Conservation (phyloP, 306 rosid species). For the Medicago arabica region DNA sequence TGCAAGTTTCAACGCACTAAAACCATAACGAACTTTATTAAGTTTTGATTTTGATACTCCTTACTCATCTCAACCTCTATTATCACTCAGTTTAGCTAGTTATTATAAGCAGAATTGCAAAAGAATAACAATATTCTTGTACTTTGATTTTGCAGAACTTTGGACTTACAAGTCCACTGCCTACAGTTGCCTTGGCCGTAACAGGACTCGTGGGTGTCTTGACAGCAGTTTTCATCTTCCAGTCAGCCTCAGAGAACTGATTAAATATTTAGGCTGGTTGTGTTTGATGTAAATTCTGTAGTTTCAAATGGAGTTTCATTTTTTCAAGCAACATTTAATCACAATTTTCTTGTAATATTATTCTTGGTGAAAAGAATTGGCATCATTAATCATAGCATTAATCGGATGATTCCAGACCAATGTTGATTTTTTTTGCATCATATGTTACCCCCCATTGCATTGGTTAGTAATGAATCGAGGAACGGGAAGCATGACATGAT, state of each 20-base stretch:
- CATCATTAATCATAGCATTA: constrained; percentile 35
- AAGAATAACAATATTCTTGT: constrained; percentile 20
- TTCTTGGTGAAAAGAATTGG: constrained; percentile 33
- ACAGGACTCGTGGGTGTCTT: constrained; percentile 86
- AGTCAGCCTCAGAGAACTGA: constrained; percentile 84
- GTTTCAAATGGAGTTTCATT: constrained; percentile 22
- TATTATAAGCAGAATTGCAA: constrained; percentile 19
- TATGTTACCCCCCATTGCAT: not conserved
- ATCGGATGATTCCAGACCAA: not conserved
- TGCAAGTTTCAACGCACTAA: constrained; percentile 25
- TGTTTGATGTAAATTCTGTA: constrained; percentile 47
- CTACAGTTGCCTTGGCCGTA: constrained; percentile 85
- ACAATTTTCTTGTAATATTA: constrained; percentile 43
- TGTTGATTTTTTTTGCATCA: not conserved
- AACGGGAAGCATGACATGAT: not conserved
- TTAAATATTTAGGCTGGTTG: constrained; percentile 23
- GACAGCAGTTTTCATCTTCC: constrained; percentile 87
- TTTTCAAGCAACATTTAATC: constrained; percentile 36
- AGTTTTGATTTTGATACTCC: not conserved
- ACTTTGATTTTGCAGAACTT: constrained; percentile 71
- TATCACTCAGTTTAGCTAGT: constrained; percentile 19
- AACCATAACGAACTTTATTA: constrained; percentile 5
- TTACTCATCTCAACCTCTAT: not conserved
- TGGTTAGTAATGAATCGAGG: too few relatives aligned
- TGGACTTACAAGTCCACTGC: constrained; percentile 73